Percentiles rank a stretch among this genome's conserved stretches.
These are phyloP conservation scores for apple (Malus domestica) DNA, from an alignment of 306 rosid species.

Conservation along the genomic window ASM211411v1 NC_041802.1:2651001-2651500, in stretches of 20 bases:
- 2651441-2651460: conserved; percentile 54
- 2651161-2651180: neutral
- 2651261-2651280: neutral
- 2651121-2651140: too few relatives aligned
- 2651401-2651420: conserved; percentile 30
- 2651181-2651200: conserved; percentile 17
- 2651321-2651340: conserved; percentile 76
- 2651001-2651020: too few relatives aligned
- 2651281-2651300: neutral
- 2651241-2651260: neutral
- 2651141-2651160: neutral
- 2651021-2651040: too few relatives aligned
- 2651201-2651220: neutral
- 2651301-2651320: conserved; percentile 31
- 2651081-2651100: too few relatives aligned
- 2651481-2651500: neutral
- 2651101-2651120: too few relatives aligned
- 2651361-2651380: conserved; percentile 50
- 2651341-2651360: conserved; percentile 87
- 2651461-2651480: conserved; percentile 86
- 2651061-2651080: too few relatives aligned
- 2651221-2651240: neutral
- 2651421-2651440: conserved; percentile 47
- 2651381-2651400: conserved; percentile 49
- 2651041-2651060: too few relatives aligned